A percentile compares a stretch with the other conserved stretches of the same genome.
Evolutionary conservation across 1,284 basidiomycete species (phyloP).

Genomic region (Tilletia walkeri): DNA sequence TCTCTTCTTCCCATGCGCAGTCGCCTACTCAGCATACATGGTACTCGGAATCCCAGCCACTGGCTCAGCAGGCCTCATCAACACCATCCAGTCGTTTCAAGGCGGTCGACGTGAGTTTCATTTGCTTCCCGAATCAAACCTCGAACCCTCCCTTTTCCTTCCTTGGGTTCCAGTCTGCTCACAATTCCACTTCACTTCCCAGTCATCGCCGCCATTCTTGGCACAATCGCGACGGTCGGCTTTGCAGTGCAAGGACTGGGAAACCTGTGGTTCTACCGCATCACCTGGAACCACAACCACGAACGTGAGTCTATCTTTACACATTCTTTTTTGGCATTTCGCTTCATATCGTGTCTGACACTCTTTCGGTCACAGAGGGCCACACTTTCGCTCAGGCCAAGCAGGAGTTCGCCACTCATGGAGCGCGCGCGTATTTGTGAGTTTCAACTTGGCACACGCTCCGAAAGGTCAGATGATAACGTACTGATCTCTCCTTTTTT

Average conservation of each 20-base stretch:
- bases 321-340: too few relatives aligned
- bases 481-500: background rate
- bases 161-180: background rate
- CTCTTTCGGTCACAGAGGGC: constrained; percentile 22
- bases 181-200: background rate
- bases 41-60: constrained; percentile 64
- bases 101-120: constrained; percentile 19
- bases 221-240: constrained; percentile 75
- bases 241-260: constrained; percentile 84
- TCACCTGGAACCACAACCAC: constrained; percentile 79
- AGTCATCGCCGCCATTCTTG: constrained; percentile 60
- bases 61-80: constrained; percentile 90
- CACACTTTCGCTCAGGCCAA: constrained; percentile 67
- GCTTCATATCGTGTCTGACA: too few relatives aligned
- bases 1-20: constrained; percentile 81
- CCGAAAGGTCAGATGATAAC: too few relatives aligned
- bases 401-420: constrained; percentile 76
- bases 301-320: constrained; percentile 57
- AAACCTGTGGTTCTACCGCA: constrained; percentile 74
- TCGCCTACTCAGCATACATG: constrained; percentile 71
- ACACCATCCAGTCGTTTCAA: constrained; percentile 68
- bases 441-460: background rate
- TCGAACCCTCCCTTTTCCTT: background rate
- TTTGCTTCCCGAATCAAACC: background rate
- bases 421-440: constrained; percentile 77